A percentile compares a stretch with the other conserved stretches of the same genome.
These are phyloP conservation scores for Hypoxylon sp. DNA, from an alignment of 2,329 filamentous ascomycete species.

Conservation along the genomic window DNA sequence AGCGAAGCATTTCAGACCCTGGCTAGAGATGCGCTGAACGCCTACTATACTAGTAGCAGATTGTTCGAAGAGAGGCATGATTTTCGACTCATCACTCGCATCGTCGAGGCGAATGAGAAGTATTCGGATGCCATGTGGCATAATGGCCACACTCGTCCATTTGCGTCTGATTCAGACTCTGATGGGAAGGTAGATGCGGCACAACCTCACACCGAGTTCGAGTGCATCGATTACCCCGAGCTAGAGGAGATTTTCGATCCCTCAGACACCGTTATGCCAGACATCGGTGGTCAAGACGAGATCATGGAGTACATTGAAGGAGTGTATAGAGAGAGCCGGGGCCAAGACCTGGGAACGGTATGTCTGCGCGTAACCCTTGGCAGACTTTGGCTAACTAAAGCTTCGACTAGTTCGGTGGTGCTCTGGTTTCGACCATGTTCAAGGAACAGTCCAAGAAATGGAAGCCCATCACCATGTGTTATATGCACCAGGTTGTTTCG, in stretches of 20 bases:
- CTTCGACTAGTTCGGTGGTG: constrained; percentile 40
- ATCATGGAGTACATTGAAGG: constrained; percentile 63
- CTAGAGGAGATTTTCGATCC: constrained; percentile 51
- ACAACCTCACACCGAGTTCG: neutral
- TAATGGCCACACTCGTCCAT: constrained; percentile 51
- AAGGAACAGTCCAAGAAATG: constrained; percentile 66
- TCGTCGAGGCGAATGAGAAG: constrained; percentile 49
- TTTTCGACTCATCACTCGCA: constrained; percentile 51
- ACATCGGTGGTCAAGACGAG: constrained; percentile 32
- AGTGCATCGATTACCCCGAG: constrained; percentile 36
- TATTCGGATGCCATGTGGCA: constrained; percentile 46
- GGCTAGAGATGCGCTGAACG: constrained; percentile 47
- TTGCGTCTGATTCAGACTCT: constrained; percentile 28
- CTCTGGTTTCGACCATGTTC: constrained; percentile 59
- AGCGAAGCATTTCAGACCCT: constrained; percentile 52
- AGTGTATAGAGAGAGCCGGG: constrained; percentile 59
- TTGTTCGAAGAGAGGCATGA: constrained; percentile 45
- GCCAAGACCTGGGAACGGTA: constrained; percentile 61
- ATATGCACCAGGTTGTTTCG: constrained; percentile 61
- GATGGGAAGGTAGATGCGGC: neutral
- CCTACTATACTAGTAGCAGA: constrained; percentile 45
- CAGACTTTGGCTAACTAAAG: neutral
- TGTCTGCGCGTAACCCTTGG: constrained; percentile 8
- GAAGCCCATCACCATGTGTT: constrained; percentile 60
- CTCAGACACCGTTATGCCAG: constrained; percentile 41